Conservation (phyloP, 345 rosid species). For the Acer saccharum region DNA sequence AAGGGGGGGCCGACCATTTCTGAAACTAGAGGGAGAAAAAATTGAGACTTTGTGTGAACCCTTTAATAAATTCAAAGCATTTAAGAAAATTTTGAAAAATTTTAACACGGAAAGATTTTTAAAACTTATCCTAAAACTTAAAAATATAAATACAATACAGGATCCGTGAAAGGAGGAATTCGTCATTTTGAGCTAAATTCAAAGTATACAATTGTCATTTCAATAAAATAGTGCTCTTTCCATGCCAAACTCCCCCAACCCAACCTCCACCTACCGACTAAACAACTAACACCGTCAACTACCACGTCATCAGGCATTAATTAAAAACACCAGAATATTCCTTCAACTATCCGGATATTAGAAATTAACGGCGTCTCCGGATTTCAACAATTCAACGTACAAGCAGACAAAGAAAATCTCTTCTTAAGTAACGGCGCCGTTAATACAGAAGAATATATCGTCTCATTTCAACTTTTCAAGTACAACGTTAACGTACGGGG, state of each 20-base stretch:
- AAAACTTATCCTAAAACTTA: no score
- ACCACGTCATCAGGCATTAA: not conserved
- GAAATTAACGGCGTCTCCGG: not conserved
- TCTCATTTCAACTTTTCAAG: not conserved
- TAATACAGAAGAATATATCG: not conserved
- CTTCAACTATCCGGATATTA: not conserved
- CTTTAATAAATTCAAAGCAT: no score
- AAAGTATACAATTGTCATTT: not conserved
- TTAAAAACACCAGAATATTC: not conserved
- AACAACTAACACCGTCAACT: not conserved
- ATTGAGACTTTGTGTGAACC: no score
- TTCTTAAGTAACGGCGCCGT: no score
- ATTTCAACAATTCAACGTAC: no score
- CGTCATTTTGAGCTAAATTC: not conserved
- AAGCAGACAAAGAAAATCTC: no score
- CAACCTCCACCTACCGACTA: not conserved
- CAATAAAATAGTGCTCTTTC: not conserved
- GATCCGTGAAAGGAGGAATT: no score
- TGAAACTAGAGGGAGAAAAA: no score
- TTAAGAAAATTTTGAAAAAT: no score
- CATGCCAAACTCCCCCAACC: not conserved
- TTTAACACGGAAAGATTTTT: no score
- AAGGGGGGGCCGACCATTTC: no score
- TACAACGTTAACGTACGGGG: conserved; percentile 1
- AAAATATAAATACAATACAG: not conserved